Conservation (phyloP, 805 yeast species). For the Metahyphopichia silvanorum region DNA sequence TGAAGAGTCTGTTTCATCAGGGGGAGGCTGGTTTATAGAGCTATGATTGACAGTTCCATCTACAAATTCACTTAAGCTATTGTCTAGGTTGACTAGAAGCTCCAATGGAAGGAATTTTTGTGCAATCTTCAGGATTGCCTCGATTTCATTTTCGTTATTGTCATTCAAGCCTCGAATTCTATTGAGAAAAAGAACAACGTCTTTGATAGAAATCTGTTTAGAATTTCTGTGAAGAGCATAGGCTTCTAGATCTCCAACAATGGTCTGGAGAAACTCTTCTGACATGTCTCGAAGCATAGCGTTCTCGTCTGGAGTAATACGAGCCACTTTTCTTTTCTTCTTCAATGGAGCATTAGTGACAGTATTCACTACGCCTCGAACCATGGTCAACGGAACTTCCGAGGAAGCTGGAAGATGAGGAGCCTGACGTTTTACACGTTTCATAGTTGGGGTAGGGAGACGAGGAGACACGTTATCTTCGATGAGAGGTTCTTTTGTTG, state of each 20-base stretch:
- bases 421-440: too few species aligned
- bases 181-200: conserved; percentile 32
- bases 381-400: conserved; percentile 12
- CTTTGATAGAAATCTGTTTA: conserved; percentile 25
- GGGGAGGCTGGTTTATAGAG: too few species aligned
- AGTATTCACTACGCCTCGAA: conserved; percentile 14
- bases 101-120: conserved; percentile 35
- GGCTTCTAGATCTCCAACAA: conserved; percentile 32
- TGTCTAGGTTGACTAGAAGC: conserved; percentile 27
- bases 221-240: conserved; percentile 30
- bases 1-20: too few species aligned
- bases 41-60: too few species aligned
- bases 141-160: conserved; percentile 12
- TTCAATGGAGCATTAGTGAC: conserved; percentile 4
- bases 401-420: too few species aligned
- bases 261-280: conserved; percentile 23
- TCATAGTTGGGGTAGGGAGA: too few species aligned
- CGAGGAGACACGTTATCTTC: too few species aligned
- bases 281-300: conserved; percentile 25
- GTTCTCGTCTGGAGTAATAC: conserved; percentile 10
- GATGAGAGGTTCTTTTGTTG: too few species aligned
- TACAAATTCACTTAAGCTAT: conserved; percentile 15
- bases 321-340: conserved; percentile 4
- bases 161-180: conserved; percentile 18
- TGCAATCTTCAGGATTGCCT: conserved; percentile 29